phyloP scores from a whole-genome alignment of 2,329 filamentous ascomycete genomes.

The Ambrosiella xylebori region DNA sequence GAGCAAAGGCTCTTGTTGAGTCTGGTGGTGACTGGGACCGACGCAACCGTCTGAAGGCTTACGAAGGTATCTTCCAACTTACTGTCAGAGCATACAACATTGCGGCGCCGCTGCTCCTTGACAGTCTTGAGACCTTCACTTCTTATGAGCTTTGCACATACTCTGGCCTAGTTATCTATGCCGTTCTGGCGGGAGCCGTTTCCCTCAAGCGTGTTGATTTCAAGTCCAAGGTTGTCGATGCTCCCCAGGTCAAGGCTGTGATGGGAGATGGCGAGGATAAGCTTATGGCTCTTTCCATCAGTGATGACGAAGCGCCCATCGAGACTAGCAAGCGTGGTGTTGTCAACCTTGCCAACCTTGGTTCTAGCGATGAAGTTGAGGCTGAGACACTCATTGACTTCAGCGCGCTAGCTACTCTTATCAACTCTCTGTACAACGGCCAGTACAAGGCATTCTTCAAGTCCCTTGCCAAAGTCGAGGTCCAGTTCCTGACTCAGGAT shows the following conservation, averaged over 20 bases:
- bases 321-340: conserved; percentile 35
- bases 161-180: conserved; percentile 85
- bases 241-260: conserved; percentile 94
- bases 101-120: conserved; percentile 81
- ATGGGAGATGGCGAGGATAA: conserved; percentile 81
- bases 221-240: conserved; percentile 97
- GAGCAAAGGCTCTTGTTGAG: conserved; percentile 78
- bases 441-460: conserved; percentile 91
- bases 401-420: conserved; percentile 67
- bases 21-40: conserved; percentile 96
- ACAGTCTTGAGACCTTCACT: conserved; percentile 94
- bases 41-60: conserved; percentile 94
- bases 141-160: conserved; percentile 98
- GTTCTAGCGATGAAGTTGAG: conserved; percentile 43
- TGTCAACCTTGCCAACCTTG: conserved; percentile 78
- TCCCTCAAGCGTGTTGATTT: conserved; percentile 95
- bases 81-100: conserved; percentile 81
- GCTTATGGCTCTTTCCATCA: conserved; percentile 62
- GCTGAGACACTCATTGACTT: conserved; percentile 80
- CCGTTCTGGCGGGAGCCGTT: conserved; percentile 83
- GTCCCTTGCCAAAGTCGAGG: conserved; percentile 76
- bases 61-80: conserved; percentile 84
- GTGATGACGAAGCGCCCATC: conserved; percentile 55
- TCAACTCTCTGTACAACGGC: conserved; percentile 81
- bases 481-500: conserved; percentile 84